phyloP scores from a whole-genome alignment of 2,329 filamentous ascomycete species.

The Pleurostoma richardsiae region DNA sequence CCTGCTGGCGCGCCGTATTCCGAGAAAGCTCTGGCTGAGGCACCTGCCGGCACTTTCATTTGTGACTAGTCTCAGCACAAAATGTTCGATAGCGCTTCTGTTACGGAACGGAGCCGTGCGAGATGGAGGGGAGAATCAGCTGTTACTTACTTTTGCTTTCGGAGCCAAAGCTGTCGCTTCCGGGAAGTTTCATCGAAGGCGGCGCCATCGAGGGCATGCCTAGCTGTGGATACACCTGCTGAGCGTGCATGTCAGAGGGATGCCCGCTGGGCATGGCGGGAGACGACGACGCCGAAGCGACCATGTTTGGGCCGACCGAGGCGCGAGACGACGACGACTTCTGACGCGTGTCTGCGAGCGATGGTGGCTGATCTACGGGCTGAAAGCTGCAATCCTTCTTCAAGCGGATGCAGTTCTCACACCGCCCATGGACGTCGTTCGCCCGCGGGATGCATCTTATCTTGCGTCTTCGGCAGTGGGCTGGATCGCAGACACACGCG shows the following conservation, averaged over 20 bases:
- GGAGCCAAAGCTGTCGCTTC: constrained; percentile 28
- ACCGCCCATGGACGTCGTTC: constrained; percentile 70
- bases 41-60: constrained; percentile 25
- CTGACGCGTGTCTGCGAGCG: constrained; percentile 31
- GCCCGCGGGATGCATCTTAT: constrained; percentile 81
- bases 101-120: no score
- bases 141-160: constrained; percentile 37
- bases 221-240: constrained; percentile 35
- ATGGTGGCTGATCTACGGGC: constrained; percentile 74
- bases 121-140: no score
- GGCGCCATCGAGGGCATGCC: constrained; percentile 39
- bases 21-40: constrained; percentile 25
- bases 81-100: no score
- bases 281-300: constrained; percentile 42
- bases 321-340: constrained; percentile 31
- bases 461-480: constrained; percentile 87
- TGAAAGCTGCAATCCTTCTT: constrained; percentile 94
- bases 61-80: constrained; percentile 15
- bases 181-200: constrained; percentile 31
- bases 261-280: constrained; percentile 38
- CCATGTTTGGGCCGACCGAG: constrained; percentile 28
- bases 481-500: constrained; percentile 35
- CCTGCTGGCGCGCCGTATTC: constrained; percentile 30
- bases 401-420: constrained; percentile 86
- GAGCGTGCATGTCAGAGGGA: constrained; percentile 32